phyloP scores from a whole-genome alignment of 108 stramenopile species.

The Cyclotella cryptica region DNA sequence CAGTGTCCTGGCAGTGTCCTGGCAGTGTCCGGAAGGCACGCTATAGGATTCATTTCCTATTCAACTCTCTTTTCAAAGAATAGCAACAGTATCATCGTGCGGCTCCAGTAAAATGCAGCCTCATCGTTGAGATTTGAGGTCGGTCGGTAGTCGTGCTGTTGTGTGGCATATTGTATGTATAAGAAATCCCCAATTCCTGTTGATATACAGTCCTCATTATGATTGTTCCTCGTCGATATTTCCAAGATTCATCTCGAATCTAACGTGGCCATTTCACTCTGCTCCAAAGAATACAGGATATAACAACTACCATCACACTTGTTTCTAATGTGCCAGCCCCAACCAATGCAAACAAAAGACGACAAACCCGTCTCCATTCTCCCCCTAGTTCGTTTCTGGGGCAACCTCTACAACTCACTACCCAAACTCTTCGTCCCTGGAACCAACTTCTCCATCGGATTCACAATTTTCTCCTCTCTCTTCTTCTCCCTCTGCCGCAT shows the following conservation, averaged over 20 bases:
- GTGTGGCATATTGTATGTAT: neutral
- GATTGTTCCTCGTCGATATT: neutral
- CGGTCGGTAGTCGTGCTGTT: neutral
- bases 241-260: neutral
- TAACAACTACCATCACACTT: neutral
- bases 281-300: neutral
- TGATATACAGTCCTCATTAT: too few relatives aligned
- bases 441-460: conserved; percentile 33
- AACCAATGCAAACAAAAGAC: conserved; percentile 8
- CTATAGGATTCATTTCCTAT: too few relatives aligned
- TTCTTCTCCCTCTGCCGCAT: conserved; percentile 44
- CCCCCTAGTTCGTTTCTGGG: conserved; percentile 37
- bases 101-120: too few relatives aligned
- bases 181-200: neutral
- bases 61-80: too few relatives aligned
- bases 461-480: conserved; percentile 41
- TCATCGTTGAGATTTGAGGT: too few relatives aligned
- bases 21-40: too few relatives aligned
- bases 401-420: conserved; percentile 39
- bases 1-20: too few relatives aligned
- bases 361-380: neutral
- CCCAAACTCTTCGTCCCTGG: conserved; percentile 56
- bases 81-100: too few relatives aligned
- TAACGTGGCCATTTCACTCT: neutral
- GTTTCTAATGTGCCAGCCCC: neutral